phyloP scores from a whole-genome alignment of 176 grass and related monocot species.

The Eragrostis curvula region DNA sequence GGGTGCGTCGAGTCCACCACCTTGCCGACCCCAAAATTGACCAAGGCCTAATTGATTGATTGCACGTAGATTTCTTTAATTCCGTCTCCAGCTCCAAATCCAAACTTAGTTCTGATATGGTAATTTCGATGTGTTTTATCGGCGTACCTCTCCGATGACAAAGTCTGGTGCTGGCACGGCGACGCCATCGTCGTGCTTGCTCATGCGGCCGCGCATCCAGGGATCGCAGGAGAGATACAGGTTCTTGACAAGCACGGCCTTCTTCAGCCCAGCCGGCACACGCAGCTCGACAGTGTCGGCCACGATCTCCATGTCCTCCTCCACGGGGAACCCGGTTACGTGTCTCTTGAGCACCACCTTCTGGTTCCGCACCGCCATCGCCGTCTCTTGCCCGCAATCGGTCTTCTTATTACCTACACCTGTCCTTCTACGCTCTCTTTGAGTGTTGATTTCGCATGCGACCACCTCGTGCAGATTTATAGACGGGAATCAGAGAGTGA shows the following conservation, averaged over 20 bases:
- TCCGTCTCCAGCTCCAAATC: neutral
- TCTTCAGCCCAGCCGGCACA: neutral
- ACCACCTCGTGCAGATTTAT: no score
- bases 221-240: slow-evolving; percentile 63
- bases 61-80: neutral
- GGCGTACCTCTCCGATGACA: neutral
- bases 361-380: neutral
- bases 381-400: no score
- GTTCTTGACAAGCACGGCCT: slow-evolving; percentile 49
- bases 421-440: no score
- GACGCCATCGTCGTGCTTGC: neutral
- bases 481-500: no score
- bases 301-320: slow-evolving; percentile 45
- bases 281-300: neutral
- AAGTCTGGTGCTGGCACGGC: neutral
- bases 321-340: slow-evolving; percentile 23
- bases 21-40: neutral
- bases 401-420: neutral
- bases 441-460: no score
- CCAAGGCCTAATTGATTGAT: neutral
- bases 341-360: slow-evolving; percentile 39
- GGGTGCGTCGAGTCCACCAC: slow-evolving; percentile 38
- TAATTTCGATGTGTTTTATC: neutral
- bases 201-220: slow-evolving; percentile 40
- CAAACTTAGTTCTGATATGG: neutral